Base-by-base conservation (phyloP, 1,284 basidiomycete genomes). In the Inonotus obliquus region DNA sequence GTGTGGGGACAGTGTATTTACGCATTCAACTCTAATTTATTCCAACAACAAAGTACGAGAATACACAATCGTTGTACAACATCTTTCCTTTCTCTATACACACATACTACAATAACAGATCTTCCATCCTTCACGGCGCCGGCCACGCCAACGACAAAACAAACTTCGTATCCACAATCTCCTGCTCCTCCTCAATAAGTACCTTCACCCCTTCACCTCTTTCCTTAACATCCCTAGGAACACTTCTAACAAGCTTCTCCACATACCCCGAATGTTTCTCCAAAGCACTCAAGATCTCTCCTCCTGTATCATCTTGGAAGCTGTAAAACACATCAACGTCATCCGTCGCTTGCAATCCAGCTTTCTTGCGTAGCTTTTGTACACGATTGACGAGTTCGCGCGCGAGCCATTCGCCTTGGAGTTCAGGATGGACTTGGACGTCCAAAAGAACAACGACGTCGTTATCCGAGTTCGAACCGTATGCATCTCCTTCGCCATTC, bases 341-440 rank as follows among this genome's bases (percentile, higher is more conserved):
- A 73, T 99, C 97, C 11, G 94, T 96, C 27, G 95, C 89, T 73
- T 95, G 93, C 67, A 99, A 79, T 1, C 95, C 94, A 1, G 94
- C 95, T 74, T 95, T 94, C 79, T 99, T 99, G 67, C 97, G 83
- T 67, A 98, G 78, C 72, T 95, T 94, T 79, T 99, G 97, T 54
- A 99, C 90, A 58, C 96, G 90, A 70, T 97, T 97, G 67, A 92
- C 91, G 65, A 98, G 76, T 73, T 97, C 94, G 55, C 97, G 84
- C 51, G 94, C 89, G 41, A 96, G 81, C 76, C 94, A 95, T 76
- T 98, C 92, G 62, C 86, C 81, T 74, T 90, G 86, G 60, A 99
- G 83, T 68, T 97, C 94, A 1, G 91, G 83, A 69, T 97, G 90
- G 58, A 91, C 83, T 71, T 92, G 85, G 63, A 92, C 85, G 74